Evolutionary conservation across 2,329 filamentous ascomycete species (phyloP), one percentile per base, ranked within the genome.

Genomic region (Tolypocladium pustulatum): DNA sequence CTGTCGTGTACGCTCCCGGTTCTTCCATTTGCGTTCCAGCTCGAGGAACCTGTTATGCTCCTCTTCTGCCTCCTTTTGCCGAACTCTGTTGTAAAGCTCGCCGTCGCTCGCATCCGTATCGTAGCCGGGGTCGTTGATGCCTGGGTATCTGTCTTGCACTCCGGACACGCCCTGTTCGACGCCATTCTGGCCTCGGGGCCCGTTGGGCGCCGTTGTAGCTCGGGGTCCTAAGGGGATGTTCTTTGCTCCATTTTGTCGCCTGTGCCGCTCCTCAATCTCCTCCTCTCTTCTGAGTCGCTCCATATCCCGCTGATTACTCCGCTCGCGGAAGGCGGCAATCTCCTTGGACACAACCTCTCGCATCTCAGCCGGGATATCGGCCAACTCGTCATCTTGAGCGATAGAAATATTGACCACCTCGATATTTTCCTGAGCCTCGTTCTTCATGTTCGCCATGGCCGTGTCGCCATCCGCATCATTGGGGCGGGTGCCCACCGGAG

Each of bases 281-380:
- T 99, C 94, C 72, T 99, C 94, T 52, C 88, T 81, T 68, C 87
- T 86, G 40, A 96, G 76, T 4, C 94, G 88, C 72, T 99, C 94
- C 68, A 95, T 76, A 69, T 99, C 94, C 43, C 93, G 83, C 61
- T 89, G 85, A 60, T 86, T 96, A 65, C 93, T 97, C 25, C 93
- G 83, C 64, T 99, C 94, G 63, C 94, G 83, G 77, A 99, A 99
- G 0, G 92, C 90, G 0, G 91, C 87, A 67, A 99, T 99, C 71
- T 99, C 95, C 59, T 88, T 88, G 0, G 94, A 90, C 20, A 99
- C 94, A 0, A 91, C 92, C 70, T 96, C 94, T 30, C 94, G 87
- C 91, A 96, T 95, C 70, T 97, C 94, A 0, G 90, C 88, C 0
- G 94, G 94, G 54, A 99, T 97, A 67, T 99, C 94, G 25, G 92